A percentile compares a stretch with the other conserved stretches of the same genome.
phyloP scores from a whole-genome alignment of 208 protist genomes.

The Trypanosoma caninum region DNA sequence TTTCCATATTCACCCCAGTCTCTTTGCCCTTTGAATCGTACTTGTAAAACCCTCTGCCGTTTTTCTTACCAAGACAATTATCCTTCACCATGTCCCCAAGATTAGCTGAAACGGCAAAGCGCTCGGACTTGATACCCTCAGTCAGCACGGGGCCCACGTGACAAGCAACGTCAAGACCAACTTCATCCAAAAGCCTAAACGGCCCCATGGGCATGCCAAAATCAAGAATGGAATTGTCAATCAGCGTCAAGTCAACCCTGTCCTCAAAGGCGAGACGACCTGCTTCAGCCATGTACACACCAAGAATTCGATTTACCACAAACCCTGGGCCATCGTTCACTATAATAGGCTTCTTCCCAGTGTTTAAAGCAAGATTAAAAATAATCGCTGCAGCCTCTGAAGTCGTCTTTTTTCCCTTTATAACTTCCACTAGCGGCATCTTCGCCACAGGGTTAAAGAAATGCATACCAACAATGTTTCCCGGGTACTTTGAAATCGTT shows the following conservation, averaged over 20 bases:
- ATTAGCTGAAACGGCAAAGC: constrained; percentile 46
- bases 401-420: constrained; percentile 75
- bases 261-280: constrained; percentile 57
- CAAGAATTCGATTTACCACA: constrained; percentile 84
- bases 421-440: constrained; percentile 93
- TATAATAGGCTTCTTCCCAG: constrained; percentile 92
- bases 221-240: constrained; percentile 75
- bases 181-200: constrained; percentile 88
- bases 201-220: constrained; percentile 94
- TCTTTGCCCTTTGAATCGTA: constrained; percentile 79
- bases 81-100: constrained; percentile 59
- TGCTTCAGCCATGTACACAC: constrained; percentile 84
- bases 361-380: constrained; percentile 71
- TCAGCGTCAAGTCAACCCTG: constrained; percentile 39
- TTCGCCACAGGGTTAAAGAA: constrained; percentile 94
- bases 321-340: constrained; percentile 87
- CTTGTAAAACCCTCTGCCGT: constrained; percentile 84
- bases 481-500: constrained; percentile 56
- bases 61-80: constrained; percentile 84
- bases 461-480: constrained; percentile 92
- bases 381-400: constrained; percentile 68
- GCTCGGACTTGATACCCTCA: constrained; percentile 54
- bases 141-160: constrained; percentile 71
- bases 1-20: constrained; percentile 37
- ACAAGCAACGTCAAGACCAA: constrained; percentile 88